Conservation (phyloP, 169 alveolate species). For the Plasmodium coatneyi region DNA sequence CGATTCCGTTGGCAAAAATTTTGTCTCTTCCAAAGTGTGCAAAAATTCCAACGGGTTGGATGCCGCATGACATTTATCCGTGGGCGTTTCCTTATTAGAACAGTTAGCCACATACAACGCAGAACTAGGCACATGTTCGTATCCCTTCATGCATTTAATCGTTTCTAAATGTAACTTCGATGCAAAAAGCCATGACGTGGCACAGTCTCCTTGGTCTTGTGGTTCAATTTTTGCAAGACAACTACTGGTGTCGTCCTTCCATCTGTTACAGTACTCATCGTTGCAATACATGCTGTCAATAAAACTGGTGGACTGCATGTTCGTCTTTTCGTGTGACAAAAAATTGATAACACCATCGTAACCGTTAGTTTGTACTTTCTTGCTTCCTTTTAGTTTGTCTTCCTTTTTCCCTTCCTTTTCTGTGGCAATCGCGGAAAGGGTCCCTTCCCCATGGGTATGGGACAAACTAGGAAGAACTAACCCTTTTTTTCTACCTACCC, state of each 20-base stretch:
- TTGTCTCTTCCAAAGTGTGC: not conserved
- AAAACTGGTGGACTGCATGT: not conserved
- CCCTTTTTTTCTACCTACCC: not conserved
- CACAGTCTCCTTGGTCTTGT: slow-evolving; percentile 6
- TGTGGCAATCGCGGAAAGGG: not conserved
- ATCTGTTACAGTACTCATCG: not conserved
- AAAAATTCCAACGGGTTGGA: slow-evolving; percentile 20
- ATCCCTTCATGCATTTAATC: slow-evolving; percentile 9
- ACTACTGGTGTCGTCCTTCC: not conserved
- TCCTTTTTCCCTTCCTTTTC: not conserved
- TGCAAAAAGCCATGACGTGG: slow-evolving; percentile 11
- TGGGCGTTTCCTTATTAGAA: not conserved
- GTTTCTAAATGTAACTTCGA: slow-evolving; percentile 19
- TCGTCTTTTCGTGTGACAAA: not conserved
- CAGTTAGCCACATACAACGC: slow-evolving; percentile 20
- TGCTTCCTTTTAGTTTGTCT: not conserved
- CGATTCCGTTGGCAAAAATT: not conserved
- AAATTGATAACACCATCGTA: not conserved
- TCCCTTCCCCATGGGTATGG: not conserved
- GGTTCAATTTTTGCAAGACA: not conserved
- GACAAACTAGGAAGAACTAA: not conserved
- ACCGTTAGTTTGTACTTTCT: not conserved
- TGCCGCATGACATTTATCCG: not conserved
- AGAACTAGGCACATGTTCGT: not conserved
- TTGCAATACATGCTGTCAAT: not conserved